These are phyloP conservation scores for Coriaria nepalensis DNA, from an alignment of 306 rosid genomes.

Conservation along the genomic window DNA sequence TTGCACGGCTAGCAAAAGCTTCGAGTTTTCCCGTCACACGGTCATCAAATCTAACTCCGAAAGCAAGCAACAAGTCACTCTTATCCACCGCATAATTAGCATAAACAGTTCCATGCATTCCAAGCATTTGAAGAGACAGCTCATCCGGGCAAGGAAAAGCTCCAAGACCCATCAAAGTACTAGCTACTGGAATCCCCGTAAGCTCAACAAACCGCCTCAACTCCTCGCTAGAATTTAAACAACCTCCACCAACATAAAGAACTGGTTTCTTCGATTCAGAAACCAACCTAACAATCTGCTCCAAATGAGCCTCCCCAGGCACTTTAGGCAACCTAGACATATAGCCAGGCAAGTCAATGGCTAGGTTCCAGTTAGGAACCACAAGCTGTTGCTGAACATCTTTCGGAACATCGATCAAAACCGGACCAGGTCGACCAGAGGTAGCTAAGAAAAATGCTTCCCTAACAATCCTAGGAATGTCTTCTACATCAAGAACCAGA, in stretches of 20 bases:
- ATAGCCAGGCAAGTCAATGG: constrained; percentile 42
- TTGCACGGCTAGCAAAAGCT: constrained; percentile 79
- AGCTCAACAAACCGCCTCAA: constrained; percentile 49
- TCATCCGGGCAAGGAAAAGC: constrained; percentile 33
- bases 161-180: constrained; percentile 85
- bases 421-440: constrained; percentile 80
- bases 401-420: constrained; percentile 68
- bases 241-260: constrained; percentile 79
- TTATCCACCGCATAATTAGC: constrained; percentile 86
- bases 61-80: constrained; percentile 67
- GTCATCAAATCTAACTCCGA: constrained; percentile 92
- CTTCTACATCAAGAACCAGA: constrained; percentile 78
- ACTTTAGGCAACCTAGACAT: constrained; percentile 47
- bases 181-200: constrained; percentile 70
- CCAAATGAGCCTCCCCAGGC: constrained; percentile 30
- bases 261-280: constrained; percentile 58
- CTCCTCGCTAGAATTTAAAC: constrained; percentile 61
- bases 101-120: constrained; percentile 86
- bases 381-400: constrained; percentile 82
- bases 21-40: constrained; percentile 84
- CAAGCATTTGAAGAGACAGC: constrained; percentile 70
- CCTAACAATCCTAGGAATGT: constrained; percentile 59
- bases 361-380: constrained; percentile 51
- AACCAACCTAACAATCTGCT: constrained; percentile 45
- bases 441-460: constrained; percentile 68